Evolutionary conservation across 2,329 filamentous ascomycete species (phyloP).

Genomic region (Nectriaceae sp.): DNA sequence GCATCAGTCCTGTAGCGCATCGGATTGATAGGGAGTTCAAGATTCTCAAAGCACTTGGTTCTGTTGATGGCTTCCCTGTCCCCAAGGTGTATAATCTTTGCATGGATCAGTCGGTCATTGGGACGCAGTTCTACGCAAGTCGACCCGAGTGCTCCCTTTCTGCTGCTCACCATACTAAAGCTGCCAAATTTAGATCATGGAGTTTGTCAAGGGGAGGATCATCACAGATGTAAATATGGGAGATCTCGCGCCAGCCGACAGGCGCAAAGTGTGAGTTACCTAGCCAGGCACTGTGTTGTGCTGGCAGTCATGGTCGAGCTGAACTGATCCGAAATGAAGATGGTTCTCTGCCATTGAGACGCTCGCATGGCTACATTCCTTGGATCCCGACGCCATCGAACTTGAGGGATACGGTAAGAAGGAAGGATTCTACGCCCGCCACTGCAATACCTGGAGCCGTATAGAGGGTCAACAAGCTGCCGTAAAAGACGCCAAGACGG

Average conservation of each 20-base stretch:
- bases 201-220: too few relatives aligned
- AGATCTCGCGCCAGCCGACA: constrained; percentile 5
- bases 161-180: background rate
- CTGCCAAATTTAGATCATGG: too few relatives aligned
- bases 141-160: background rate
- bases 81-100: constrained; percentile 12
- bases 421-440: constrained; percentile 6
- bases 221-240: too few relatives aligned
- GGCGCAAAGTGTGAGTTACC: constrained; percentile 3
- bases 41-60: constrained; percentile 9
- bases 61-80: constrained; percentile 9
- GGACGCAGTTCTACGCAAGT: constrained; percentile 12
- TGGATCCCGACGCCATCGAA: constrained; percentile 5
- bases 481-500: constrained; percentile 3
- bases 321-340: too few relatives aligned
- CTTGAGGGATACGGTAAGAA: constrained; percentile 6
- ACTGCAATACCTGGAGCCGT: constrained; percentile 8
- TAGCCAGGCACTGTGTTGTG: too few relatives aligned
- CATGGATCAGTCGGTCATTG: constrained; percentile 8
- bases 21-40: constrained; percentile 12
- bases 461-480: constrained; percentile 6
- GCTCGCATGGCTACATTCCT: constrained; percentile 9
- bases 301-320: too few relatives aligned
- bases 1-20: constrained; percentile 9
- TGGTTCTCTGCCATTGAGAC: constrained; percentile 10